Conservation (phyloP, 2,329 filamentous ascomycete genomes). For the Hypoxylon rubiginosum region DNA sequence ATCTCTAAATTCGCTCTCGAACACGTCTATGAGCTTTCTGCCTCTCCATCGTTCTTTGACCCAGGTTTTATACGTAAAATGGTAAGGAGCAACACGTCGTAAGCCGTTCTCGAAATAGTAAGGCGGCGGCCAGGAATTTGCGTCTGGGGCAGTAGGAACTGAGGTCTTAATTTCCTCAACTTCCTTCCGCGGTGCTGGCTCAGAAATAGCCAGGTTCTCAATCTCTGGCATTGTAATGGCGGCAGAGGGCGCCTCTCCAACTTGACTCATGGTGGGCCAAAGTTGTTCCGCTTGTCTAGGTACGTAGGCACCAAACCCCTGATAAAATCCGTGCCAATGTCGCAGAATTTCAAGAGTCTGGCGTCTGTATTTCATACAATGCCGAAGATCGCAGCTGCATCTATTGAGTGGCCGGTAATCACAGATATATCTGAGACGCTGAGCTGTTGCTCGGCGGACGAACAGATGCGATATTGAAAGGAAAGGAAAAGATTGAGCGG, state of each 20-base stretch:
- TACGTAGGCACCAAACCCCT: not conserved
- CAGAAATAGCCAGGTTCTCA: slow-evolving; percentile 33
- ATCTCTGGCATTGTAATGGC: slow-evolving; percentile 30
- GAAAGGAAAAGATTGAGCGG: slow-evolving; percentile 37
- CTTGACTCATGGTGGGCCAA: slow-evolving; percentile 41
- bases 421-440: not conserved
- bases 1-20: slow-evolving; percentile 92
- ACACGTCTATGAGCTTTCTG: slow-evolving; percentile 85
- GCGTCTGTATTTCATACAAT: not conserved
- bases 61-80: slow-evolving; percentile 94
- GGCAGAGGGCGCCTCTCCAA: slow-evolving; percentile 17
- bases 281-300: slow-evolving; percentile 10
- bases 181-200: slow-evolving; percentile 18
- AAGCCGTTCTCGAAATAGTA: slow-evolving; percentile 89
- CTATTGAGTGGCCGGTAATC: not conserved
- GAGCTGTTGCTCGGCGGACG: too few relatives aligned
- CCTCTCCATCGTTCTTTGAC: slow-evolving; percentile 96
- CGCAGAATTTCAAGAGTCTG: not conserved
- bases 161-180: slow-evolving; percentile 38
- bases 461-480: not conserved
- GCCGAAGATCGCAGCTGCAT: not conserved
- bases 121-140: slow-evolving; percentile 68
- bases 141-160: slow-evolving; percentile 52
- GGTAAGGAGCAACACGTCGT: slow-evolving; percentile 86
- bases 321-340: slow-evolving; percentile 6